phyloP scores from a whole-genome alignment of 345 rosid species.

The Eucalyptus pauciflora region DNA sequence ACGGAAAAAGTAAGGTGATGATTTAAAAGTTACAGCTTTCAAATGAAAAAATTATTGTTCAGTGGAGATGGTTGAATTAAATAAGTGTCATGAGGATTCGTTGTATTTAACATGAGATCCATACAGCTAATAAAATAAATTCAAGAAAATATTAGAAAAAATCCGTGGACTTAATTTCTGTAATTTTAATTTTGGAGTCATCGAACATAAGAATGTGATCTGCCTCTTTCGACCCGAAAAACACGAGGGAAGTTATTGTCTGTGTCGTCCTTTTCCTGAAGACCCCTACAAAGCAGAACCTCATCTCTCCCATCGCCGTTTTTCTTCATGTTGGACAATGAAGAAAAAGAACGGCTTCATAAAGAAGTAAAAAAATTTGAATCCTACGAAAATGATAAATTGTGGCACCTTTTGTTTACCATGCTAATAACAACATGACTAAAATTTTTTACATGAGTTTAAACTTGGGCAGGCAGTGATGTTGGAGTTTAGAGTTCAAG shows the following conservation, averaged over 20 bases:
- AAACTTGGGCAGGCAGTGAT: neutral
- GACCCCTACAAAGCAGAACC: neutral
- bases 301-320: neutral
- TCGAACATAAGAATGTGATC: neutral
- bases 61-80: neutral
- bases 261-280: neutral
- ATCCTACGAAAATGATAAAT: neutral
- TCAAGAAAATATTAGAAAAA: neutral
- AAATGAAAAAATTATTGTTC: neutral
- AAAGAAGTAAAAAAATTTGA: neutral
- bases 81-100: neutral
- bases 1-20: neutral
- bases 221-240: neutral
- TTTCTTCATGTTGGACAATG: neutral
- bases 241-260: neutral
- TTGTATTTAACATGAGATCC: neutral
- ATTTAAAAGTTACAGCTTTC: neutral
- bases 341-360: neutral
- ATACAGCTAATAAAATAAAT: neutral
- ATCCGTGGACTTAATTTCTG: neutral
- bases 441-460: neutral
- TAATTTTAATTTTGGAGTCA: neutral
- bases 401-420: neutral
- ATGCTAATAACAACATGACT: neutral
- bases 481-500: neutral